These are phyloP conservation scores for Naganishia vaughanmartiniae DNA, from an alignment of 768 basidiomycete genomes.

Conservation along the genomic window DNA sequence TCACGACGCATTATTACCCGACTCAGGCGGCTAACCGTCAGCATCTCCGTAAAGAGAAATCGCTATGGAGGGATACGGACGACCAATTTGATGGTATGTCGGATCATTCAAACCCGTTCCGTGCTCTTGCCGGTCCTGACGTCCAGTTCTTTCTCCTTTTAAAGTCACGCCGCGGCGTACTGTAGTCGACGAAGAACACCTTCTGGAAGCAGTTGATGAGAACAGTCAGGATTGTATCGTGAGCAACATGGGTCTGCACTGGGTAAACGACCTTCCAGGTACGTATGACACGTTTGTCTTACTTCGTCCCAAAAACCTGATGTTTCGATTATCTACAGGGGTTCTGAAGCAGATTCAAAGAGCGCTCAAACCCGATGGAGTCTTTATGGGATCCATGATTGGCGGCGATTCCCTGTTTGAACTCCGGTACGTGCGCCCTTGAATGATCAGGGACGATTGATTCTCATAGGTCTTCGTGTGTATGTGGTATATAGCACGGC, in stretches of 20 bases:
- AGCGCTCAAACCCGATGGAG: constrained; percentile 80
- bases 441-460: background rate
- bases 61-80: constrained; percentile 72
- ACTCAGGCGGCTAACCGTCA: background rate
- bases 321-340: constrained; percentile 56
- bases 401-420: constrained; percentile 97
- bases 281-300: constrained; percentile 32
- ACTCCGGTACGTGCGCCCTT: constrained; percentile 59
- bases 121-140: constrained; percentile 8
- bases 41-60: constrained; percentile 58
- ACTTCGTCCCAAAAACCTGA: background rate
- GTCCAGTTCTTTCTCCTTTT: constrained; percentile 2
- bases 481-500: constrained; percentile 63
- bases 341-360: constrained; percentile 80
- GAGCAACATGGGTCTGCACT: constrained; percentile 87
- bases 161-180: constrained; percentile 75
- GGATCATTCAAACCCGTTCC: constrained; percentile 5
- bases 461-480: background rate
- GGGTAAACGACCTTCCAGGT: constrained; percentile 98
- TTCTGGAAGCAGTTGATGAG: constrained; percentile 64
- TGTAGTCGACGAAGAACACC: constrained; percentile 77
- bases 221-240: constrained; percentile 87
- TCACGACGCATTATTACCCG: background rate
- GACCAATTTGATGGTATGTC: constrained; percentile 73
- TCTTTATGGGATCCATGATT: constrained; percentile 90